Base-by-base conservation (phyloP, 176 grass and related monocot species). In the Rhynchospora pubera region DNA sequence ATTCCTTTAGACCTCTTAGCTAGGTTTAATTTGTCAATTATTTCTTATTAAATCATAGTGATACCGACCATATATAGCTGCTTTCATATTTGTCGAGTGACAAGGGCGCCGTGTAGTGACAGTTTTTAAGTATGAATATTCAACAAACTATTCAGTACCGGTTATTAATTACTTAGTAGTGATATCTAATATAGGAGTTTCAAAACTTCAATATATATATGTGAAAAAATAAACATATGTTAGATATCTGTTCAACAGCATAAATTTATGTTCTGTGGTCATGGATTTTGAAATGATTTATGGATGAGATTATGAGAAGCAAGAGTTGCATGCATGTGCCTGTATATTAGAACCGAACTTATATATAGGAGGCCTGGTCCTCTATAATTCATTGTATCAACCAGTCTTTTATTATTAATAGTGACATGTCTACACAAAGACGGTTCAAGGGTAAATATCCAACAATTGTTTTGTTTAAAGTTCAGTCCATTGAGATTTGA, bases 21-120 rank as follows among this genome's bases (percentile, higher is more conserved):
- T n/a, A 77, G 50, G 72, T 77, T 34, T 22, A 56, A 74, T 56
- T 16, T 55, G 50, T 77, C 72, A 77, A 77, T 56, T 77, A 61
- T 32, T 53, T 56, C 23, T 77, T 28, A n/a, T n/a, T n/a, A 56
- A 46, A 53, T 32, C 23, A 48, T 77, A 77, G 23, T 77, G 47
- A 77, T 77, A 32, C 50, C 55, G 48, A 77, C 47, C 53, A 55
- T n/a, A n/a, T n/a, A 1, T 77, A 77, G 72, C 72, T 77, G 50
- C 72, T 77, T 56, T 77, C 48, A 56, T 77, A 77, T 77, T 77
- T 77, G 24, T 56, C 22, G 72, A 56, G 22, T 18, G 48, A 77
- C 23, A 56, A 56, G 72, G 48, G 15, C 50, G 26, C 26, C 26
- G 45, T 77, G 55, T 50, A 32, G 50, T 77, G 72, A 30, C 7